Base-by-base conservation (phyloP, 257 asterid species). In the Perilla frutescens region DNA sequence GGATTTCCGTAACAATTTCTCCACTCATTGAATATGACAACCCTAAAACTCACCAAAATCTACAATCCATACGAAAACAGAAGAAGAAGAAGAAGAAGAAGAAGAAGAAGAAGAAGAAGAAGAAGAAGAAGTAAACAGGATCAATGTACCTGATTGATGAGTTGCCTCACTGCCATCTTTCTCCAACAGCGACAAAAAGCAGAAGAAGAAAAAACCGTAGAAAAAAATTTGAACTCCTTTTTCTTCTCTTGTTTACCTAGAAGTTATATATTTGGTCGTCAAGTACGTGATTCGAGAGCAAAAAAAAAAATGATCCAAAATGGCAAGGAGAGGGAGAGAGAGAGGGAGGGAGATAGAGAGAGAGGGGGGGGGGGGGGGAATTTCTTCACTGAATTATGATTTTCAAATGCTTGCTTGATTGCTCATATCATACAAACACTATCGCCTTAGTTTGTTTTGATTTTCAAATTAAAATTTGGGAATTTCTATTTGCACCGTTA, bases 91-190 rank as follows among this genome's bases (percentile, higher is more conserved):
- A 20, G 26, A 20, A 20, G 26, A 44, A 7, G 6, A 7, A 40
- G 4, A 3, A 53, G n/a, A 14, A 26, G n/a, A n/a, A n/a, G n/a
- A n/a, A n/a, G n/a, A n/a, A n/a, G n/a, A n/a, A 45, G 9, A 1
- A 15, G 6, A 7, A 40, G 4, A 3, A 53, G n/a, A 14, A 26
- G n/a, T 11, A 36, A 6, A 11, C 4, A 11, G 20, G 8, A 26
- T 31, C 26, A 53, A 45, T 70, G 32, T 11, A 77, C 73, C 70
- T 77, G 73, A 70, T 12, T 37, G 72, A 77, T 51, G 69, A 77
- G 81, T 48, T 72, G 81, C 76, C 76, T 44, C 26, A 63, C 45
- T 29, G 44, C 59, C 81, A 76, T 76, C 41, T 14, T 20, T 5
- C 14, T 8, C n/a, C 68, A 44, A 65, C 32, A 55, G 14, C 39